These are phyloP conservation scores for Magnolia changhungtana DNA, from an alignment of 164 flowering plant genomes.

Conservation along the genomic window DNA sequence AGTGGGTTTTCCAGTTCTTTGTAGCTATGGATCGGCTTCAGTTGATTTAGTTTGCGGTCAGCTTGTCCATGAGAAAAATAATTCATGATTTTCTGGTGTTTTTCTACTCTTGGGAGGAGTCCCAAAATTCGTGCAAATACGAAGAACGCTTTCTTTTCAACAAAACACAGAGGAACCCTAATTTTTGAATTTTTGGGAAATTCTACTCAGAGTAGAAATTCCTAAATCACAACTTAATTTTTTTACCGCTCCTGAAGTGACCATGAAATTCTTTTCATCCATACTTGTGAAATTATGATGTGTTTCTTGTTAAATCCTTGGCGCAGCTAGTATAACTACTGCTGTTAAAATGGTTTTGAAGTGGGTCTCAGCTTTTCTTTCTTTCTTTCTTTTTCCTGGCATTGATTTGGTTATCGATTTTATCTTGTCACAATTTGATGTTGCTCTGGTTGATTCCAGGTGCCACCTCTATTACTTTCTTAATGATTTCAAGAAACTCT, in stretches of 20 bases:
- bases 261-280: not conserved
- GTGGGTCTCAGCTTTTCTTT: not conserved
- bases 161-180: not conserved
- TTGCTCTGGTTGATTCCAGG: not conserved
- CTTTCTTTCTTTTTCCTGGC: not conserved
- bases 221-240: not conserved
- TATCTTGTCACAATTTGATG: not conserved
- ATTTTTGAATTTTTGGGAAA: not conserved
- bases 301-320: constrained; percentile 8
- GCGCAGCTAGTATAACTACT: not conserved
- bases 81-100: too few relatives aligned
- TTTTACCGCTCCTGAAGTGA: not conserved
- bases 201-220: not conserved
- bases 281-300: not conserved
- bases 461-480: not conserved
- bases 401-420: not conserved
- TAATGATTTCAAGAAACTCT: too few relatives aligned
- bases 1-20: not conserved
- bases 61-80: too few relatives aligned
- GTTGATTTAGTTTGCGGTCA: too few relatives aligned
- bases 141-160: not conserved
- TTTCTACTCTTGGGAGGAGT: not conserved
- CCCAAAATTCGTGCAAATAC: not conserved
- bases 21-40: not conserved
- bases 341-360: not conserved